Evolutionary conservation across 2,329 filamentous ascomycete genomes (phyloP).

Genomic region (Dothideomycetidae sp.): DNA sequence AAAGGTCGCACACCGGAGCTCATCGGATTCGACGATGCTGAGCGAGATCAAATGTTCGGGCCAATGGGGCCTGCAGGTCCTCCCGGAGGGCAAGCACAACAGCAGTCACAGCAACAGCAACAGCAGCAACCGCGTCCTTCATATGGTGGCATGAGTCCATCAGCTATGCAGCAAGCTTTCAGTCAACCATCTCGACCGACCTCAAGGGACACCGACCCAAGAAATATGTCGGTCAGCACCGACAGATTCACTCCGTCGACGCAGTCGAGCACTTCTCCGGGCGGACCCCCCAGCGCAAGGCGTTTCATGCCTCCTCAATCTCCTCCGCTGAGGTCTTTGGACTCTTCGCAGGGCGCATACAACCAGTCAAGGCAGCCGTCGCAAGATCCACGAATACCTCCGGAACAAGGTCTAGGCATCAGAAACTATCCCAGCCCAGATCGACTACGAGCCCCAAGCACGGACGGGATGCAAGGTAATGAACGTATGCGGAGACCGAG

Average conservation of each 20-base stretch:
- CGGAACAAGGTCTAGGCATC: conserved; percentile 11
- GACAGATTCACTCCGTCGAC: conserved; percentile 10
- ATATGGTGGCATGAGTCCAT: conserved; percentile 2
- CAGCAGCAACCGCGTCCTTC: background rate
- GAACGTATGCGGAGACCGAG: conserved; percentile 23
- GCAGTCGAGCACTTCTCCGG: conserved; percentile 4
- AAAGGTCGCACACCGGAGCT: conserved; percentile 68
- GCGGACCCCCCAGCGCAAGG: conserved; percentile 6
- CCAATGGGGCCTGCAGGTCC: conserved; percentile 13
- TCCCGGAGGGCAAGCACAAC: conserved; percentile 10
- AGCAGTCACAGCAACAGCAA: too few relatives aligned
- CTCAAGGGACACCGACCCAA: conserved; percentile 9
- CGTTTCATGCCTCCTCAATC: conserved; percentile 6
- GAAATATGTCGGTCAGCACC: conserved; percentile 7
- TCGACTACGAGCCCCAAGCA: conserved; percentile 12
- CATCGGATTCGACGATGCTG: conserved; percentile 65
- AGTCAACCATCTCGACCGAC: conserved; percentile 16
- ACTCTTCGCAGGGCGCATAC: background rate
- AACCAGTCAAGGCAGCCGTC: conserved; percentile 3
- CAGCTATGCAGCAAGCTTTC: conserved; percentile 20
- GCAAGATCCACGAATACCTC: conserved; percentile 5
- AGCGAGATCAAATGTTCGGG: conserved; percentile 59
- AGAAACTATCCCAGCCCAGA: conserved; percentile 11
- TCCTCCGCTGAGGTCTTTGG: conserved; percentile 4
- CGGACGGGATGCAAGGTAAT: conserved; percentile 10